Base-by-base conservation (phyloP, 495 filamentous ascomycete genomes). In the Neurospora tetraspora region DNA sequence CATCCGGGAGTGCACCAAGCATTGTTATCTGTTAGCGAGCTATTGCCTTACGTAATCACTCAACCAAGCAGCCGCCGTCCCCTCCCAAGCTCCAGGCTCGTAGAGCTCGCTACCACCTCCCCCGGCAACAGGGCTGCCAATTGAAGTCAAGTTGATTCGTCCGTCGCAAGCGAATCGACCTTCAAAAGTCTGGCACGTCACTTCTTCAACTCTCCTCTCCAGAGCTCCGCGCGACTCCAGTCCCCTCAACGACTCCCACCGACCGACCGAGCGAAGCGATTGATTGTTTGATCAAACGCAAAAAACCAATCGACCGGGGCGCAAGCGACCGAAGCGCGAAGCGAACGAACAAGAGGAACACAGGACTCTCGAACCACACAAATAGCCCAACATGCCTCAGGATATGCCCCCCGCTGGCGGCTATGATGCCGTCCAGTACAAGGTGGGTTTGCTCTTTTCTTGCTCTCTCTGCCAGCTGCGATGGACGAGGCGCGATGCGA, bases 371-470 rank as follows among this genome's bases (percentile, higher is more conserved):
- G 53, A 31, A 18, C 53, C 53, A 27, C 71, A 68, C 16, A 45
- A 10, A 31, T 77, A 43, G 78, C 78, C 83, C 86, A 79, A 36
- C 70, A 91, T 92, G 90, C 88, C 88, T 79, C 90, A 92, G 89
- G 96, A 98, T 89, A 92, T 99, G 86, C 96, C 96, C 83, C 96
- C 96, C 74, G 78, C 81, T 78, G 96, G 96, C 85, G 96, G 96
- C 87, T 99, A 99, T 82, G 91, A 88, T 78, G 91, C 94, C 76
- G 90, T 99, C 70, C 96, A 98, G 83, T 99, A 97, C 87, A 97
- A 97, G 89, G 92, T 94, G 82, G 76, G 86, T 82, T 73, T 70
- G 39, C n/a, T 39, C 14, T 68, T 71, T 39, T 38, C n/a, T 11
- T 72, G 20, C 5, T 34, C 70, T 59, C 10, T 59, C 43, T 37